These are phyloP conservation scores for Ustilaginoidea virens DNA, from an alignment of 2,329 filamentous ascomycete species.

Conservation along the genomic window DNA sequence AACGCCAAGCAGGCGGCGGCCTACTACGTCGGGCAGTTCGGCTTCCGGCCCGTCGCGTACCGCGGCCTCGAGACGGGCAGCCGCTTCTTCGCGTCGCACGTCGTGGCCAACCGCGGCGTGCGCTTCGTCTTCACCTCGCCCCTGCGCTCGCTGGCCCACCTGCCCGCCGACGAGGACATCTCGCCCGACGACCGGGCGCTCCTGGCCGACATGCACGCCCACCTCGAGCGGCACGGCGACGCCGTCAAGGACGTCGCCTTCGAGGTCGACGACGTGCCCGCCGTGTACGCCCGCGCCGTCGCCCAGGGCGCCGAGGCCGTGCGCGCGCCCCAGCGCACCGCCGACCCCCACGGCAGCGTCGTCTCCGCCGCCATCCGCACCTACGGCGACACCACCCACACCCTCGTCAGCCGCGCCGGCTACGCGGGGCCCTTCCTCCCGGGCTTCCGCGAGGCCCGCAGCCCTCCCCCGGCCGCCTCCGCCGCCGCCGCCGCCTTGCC, in stretches of 20 bases:
- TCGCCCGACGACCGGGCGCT: slow-evolving; percentile 46
- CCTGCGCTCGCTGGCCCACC: slow-evolving; percentile 43
- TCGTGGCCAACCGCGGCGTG: slow-evolving; percentile 61
- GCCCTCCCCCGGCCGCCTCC: slow-evolving; percentile 19
- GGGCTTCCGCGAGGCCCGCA: slow-evolving; percentile 49
- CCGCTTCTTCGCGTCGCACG: slow-evolving; percentile 67
- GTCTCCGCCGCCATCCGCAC: slow-evolving; percentile 70
- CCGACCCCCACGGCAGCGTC: slow-evolving; percentile 50
- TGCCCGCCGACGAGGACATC: slow-evolving; percentile 44
- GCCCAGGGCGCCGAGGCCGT: slow-evolving; percentile 47
- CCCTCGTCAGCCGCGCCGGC: slow-evolving; percentile 56
- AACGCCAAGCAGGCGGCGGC: slow-evolving; percentile 91
- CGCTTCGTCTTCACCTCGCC: slow-evolving; percentile 78
- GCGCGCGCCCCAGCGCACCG: slow-evolving; percentile 36
- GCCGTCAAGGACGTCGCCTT: slow-evolving; percentile 93
- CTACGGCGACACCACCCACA: slow-evolving; percentile 92
- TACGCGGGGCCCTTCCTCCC: slow-evolving; percentile 74
- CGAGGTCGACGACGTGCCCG: slow-evolving; percentile 77
- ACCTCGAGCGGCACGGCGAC: slow-evolving; percentile 79
- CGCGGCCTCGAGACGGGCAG: slow-evolving; percentile 78
- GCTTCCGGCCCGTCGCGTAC: slow-evolving; percentile 72
- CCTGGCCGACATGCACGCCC: slow-evolving; percentile 61
- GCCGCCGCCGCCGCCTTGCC: slow-evolving; percentile 20
- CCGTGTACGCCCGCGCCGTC: slow-evolving; percentile 62
- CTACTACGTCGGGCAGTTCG: slow-evolving; percentile 79